A percentile compares a stretch with the other conserved stretches of the same genome.
These are phyloP conservation scores for Pelargonium fulgidum DNA, from an alignment of 441 rosid species.

Conservation along the genomic window DNA sequence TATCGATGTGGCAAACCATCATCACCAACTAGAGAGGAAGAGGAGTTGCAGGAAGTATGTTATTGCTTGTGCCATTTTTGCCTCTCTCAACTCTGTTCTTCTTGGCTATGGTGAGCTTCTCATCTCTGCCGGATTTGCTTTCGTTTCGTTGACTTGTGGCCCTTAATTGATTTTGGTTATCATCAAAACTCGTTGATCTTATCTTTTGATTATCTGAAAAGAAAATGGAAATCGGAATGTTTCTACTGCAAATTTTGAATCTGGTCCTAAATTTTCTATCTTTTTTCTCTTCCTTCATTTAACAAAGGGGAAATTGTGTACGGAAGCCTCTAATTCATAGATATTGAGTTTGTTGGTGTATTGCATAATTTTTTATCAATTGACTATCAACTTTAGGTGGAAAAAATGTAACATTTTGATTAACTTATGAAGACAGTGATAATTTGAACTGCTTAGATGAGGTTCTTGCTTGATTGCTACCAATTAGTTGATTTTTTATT, in stretches of 20 bases:
- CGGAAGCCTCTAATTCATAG: not conserved
- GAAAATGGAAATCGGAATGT: not conserved
- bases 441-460: not conserved
- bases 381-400: too few species aligned
- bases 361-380: not conserved
- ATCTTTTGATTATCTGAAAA: not conserved
- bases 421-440: not conserved
- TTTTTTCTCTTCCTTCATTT: not conserved
- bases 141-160: not conserved
- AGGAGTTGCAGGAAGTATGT: conserved; percentile 26
- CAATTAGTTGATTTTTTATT: not conserved
- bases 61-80: conserved; percentile 35
- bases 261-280: not conserved
- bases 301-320: not conserved
- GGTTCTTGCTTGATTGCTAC: not conserved
- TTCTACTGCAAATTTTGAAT: not conserved
- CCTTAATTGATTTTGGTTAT: not conserved
- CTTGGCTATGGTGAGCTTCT: conserved; percentile 40
- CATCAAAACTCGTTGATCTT: not conserved
- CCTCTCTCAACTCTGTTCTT: conserved; percentile 42
- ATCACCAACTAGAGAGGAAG: conserved; percentile 12
- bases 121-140: not conserved
- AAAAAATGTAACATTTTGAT: not conserved
- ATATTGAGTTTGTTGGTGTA: not conserved
- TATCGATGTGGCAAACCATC: conserved; percentile 6